Evolutionary conservation across 768 basidiomycete species (phyloP), one percentile per base, ranked within the genome.

Genomic region (Lentinula detonsa): DNA sequence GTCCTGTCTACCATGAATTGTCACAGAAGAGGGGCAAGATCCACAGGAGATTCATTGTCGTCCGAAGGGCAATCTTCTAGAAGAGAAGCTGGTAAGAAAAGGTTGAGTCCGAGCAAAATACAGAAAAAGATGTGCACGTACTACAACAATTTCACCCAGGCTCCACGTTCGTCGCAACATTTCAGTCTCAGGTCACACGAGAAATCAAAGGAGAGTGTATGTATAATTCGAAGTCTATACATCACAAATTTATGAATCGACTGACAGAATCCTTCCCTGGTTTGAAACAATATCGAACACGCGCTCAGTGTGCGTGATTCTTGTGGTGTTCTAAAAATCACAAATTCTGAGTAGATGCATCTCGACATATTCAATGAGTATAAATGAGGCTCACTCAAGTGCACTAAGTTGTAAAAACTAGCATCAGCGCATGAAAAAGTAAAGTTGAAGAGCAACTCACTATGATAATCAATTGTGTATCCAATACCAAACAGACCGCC

Each of bases 381-480:
- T 9, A 2, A 15, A 5, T 42, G 33, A 18, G 42, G 79, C 90
- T 72, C 76, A 93, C 91, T 93, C 80, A 92, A 74, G 71, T 93
- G 91, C 88, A 92, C 91, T 92, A 40, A 31, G 13, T 42, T 48
- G 7, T 60, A 50, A 62, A 62, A 60, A 65, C 57, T 64, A 63
- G 56, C 53, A 62, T 28, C 23, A 43, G 33, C 21, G 53, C 28
- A 28, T 54, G 16, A 57, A 53, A 45, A 50, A 37, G 43, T 16
- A 28, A 8, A 3, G 56, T 52, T 40, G 4, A 3, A 42, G 34
- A 23, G 42, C 57, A 52, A 87, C 92, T 72, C 74, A 93, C 91
- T 90, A 76, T 93, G 86, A 72, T 93, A 94, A 76, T 94, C 93
- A 65, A 94, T 76, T 67, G 90, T 90, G 75, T 95, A 95, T 31